Evolutionary conservation across 2,329 filamentous ascomycete species (phyloP), one percentile per base, ranked within the genome.

Genomic region (Tolypocladium cylindrosporum): DNA sequence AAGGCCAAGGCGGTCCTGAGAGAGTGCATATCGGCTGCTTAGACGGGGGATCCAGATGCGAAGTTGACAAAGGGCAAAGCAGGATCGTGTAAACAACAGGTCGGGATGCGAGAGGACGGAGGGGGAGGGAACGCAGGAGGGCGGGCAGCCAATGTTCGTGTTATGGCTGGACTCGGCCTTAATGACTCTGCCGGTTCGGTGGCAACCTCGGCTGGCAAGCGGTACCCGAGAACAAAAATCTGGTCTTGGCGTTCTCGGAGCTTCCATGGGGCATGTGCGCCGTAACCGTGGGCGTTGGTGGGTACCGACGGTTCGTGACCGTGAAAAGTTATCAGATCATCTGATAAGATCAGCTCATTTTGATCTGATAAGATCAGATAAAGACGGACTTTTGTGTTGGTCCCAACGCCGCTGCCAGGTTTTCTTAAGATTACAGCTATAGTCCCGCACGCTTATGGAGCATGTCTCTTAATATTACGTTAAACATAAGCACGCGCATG

Each of bases 301-400:
- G 42, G 19, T 21, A 21, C 24, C n/a, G 3, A 37, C n/a, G 4
- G 27, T 11, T 24, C 7, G 40, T 31, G 43, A 37, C 27, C 34
- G 42, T n/a, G 27, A 45, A 55, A 53, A 53, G 19, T 53, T 53
- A 53, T 56, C 55, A 52, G 55, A 56, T 56, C 14, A 58, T 58
- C 57, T 55, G 57, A 58, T 58, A 48, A 58, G 57, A 56, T 58
- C 27, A 42, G 50, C 21, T 51, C 36, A 36, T 41, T 34, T 21
- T 37, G 48, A 53, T 53, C 51, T 39, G 51, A 53, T 43, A 43
- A 43, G 54, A 55, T 55, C 54, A 55, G 54, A 55, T 55, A 55
- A 24, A 24, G 19, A 19, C 2, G 13, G 39, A 6, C 39, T 11
- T 37, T 39, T 6, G 27, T 45, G 3, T 27, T 34, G 41, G 50